Percentiles rank a stretch among this genome's conserved stretches.
These are phyloP conservation scores for Backusella tarrabulga DNA, from an alignment of 192 early-diverging fungal species.

Conservation along the genomic window DNA sequence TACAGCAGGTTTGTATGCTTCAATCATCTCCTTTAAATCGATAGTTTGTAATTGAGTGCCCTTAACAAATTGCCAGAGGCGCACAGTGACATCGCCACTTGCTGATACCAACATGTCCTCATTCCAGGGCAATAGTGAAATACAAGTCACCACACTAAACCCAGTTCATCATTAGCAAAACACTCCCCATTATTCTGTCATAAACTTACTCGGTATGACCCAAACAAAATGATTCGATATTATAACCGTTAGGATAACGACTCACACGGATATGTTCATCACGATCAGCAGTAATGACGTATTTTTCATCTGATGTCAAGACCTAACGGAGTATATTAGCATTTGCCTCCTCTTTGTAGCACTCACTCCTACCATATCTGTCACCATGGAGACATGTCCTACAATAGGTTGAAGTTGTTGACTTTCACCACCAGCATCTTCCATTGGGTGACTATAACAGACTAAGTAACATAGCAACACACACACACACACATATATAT, in stretches of 20 bases:
- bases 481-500: no score
- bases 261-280: conserved; percentile 99
- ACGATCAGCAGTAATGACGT: conserved; percentile 88
- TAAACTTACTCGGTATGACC: conserved; percentile 81
- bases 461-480: neutral
- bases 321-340: conserved; percentile 29
- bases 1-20: conserved; percentile 21
- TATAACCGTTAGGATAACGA: conserved; percentile 84
- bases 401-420: conserved; percentile 53
- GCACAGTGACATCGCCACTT: conserved; percentile 79
- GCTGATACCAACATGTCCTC: conserved; percentile 67
- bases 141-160: conserved; percentile 68
- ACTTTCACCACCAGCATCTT: conserved; percentile 34
- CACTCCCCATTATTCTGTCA: neutral
- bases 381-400: conserved; percentile 95
- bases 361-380: conserved; percentile 65
- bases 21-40: conserved; percentile 44
- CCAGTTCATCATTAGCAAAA: neutral
- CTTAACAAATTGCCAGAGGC: conserved; percentile 69
- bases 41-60: conserved; percentile 69
- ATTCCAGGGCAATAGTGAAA: conserved; percentile 59
- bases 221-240: conserved; percentile 86
- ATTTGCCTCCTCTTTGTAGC: neutral
- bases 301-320: conserved; percentile 61
- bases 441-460: conserved; percentile 24